phyloP scores from a whole-genome alignment of 2,329 filamentous ascomycete genomes.

The Claviceps citrina region DNA sequence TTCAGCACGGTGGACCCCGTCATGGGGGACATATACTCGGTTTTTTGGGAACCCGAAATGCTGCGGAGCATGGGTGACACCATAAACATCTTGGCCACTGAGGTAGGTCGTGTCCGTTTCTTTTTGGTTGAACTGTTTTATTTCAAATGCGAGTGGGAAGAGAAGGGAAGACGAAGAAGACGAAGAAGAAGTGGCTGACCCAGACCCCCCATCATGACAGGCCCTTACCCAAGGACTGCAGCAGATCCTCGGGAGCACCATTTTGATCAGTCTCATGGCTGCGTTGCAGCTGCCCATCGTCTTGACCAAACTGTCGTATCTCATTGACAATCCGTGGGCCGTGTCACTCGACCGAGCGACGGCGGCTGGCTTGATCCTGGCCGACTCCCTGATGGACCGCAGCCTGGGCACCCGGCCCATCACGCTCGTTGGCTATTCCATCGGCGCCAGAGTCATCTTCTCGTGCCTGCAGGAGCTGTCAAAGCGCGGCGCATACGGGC shows the following conservation, averaged over 20 bases:
- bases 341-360: slow-evolving; percentile 89
- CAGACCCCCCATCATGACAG: slow-evolving; percentile 28
- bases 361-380: slow-evolving; percentile 76
- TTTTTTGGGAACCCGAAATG: slow-evolving; percentile 97
- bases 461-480: slow-evolving; percentile 78
- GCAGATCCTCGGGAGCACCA: slow-evolving; percentile 81
- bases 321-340: slow-evolving; percentile 97
- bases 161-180: not conserved
- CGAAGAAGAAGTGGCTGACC: not conserved
- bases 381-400: slow-evolving; percentile 81
- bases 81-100: slow-evolving; percentile 93
- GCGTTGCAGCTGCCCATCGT: slow-evolving; percentile 85
- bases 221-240: slow-evolving; percentile 92
- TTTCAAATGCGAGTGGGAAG: too few relatives aligned
- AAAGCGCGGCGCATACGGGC: slow-evolving; percentile 64
- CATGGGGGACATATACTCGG: slow-evolving; percentile 96
- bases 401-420: slow-evolving; percentile 84
- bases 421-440: slow-evolving; percentile 86
- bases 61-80: slow-evolving; percentile 94
- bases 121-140: too few relatives aligned
- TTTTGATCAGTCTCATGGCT: slow-evolving; percentile 80
- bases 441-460: slow-evolving; percentile 85
- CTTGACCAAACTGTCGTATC: slow-evolving; percentile 81
- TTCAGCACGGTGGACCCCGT: slow-evolving; percentile 93
- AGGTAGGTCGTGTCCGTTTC: slow-evolving; percentile 51